These are phyloP conservation scores for Lipomyces mesembrius DNA, from an alignment of 805 yeast species.

Conservation along the genomic window DNA sequence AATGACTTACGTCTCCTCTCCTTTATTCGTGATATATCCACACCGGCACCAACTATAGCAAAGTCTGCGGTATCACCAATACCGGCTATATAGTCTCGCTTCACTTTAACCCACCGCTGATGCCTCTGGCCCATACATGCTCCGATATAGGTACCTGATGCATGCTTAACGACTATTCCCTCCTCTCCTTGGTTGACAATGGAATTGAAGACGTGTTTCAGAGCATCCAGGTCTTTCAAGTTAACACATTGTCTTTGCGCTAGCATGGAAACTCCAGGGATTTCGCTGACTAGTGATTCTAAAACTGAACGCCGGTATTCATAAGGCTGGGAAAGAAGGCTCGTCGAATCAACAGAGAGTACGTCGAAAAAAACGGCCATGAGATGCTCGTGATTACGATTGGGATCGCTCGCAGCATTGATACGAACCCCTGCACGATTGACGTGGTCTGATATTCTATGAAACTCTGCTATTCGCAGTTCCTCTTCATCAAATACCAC, in stretches of 20 bases:
- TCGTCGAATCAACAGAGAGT: conserved; percentile 14
- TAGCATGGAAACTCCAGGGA: conserved; percentile 12
- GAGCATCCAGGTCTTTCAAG: neutral
- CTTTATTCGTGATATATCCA: conserved; percentile 15
- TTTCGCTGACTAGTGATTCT: conserved; percentile 10
- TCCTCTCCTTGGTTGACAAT: conserved; percentile 16
- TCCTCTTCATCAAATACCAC: conserved; percentile 24
- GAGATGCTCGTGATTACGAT: conserved; percentile 15
- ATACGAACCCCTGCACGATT: conserved; percentile 15
- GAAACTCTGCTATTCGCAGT: conserved; percentile 20
- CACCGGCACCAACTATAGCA: conserved; percentile 28
- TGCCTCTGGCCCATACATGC: conserved; percentile 9
- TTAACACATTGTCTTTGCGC: neutral
- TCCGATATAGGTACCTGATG: conserved; percentile 16
- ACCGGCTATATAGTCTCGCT: conserved; percentile 29
- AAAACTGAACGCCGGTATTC: conserved; percentile 11
- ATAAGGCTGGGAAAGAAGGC: conserved; percentile 17
- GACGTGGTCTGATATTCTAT: conserved; percentile 26
- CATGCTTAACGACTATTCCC: conserved; percentile 25
- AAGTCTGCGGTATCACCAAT: conserved; percentile 29
- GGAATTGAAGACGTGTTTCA: conserved; percentile 8
- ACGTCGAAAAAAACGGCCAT: conserved; percentile 30
- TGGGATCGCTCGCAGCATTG: conserved; percentile 5
- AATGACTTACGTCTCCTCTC: conserved; percentile 19
- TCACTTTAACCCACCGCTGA: conserved; percentile 27